A percentile compares a stretch with the other conserved stretches of the same genome.
These are phyloP conservation scores for Eucalyptus microcorys DNA, from an alignment of 345 rosid species.

Conservation along the genomic window DNA sequence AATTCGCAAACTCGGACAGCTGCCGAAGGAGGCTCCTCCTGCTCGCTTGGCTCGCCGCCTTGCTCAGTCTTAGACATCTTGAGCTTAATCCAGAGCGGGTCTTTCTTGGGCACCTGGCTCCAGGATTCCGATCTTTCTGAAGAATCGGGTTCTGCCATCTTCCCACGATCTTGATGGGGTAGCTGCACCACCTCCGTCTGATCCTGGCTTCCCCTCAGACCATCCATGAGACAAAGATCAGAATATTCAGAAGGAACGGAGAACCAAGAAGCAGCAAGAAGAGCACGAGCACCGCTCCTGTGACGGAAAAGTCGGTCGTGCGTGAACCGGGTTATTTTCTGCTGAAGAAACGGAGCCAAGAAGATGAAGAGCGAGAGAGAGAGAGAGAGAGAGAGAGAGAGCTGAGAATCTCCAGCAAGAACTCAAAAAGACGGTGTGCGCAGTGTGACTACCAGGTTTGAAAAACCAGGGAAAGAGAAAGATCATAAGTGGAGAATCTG, in stretches of 20 bases:
- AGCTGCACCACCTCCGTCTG: neutral
- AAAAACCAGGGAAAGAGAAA: neutral
- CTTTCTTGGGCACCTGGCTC: neutral
- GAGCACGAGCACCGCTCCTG: neutral
- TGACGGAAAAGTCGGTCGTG: neutral
- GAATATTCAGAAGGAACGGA: neutral
- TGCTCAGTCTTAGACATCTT: neutral
- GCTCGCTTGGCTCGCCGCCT: neutral
- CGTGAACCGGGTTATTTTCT: neutral
- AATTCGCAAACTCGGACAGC: slow-evolving; percentile 7
- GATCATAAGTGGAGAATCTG: neutral
- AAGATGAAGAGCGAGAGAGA: neutral
- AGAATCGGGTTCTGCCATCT: neutral
- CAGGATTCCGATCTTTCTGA: neutral
- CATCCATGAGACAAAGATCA: neutral
- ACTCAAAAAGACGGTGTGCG: neutral
- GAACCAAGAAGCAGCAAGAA: neutral
- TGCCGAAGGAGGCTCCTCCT: neutral
- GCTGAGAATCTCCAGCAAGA: neutral
- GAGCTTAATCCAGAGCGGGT: neutral
- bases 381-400: neutral
- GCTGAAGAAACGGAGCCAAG: slow-evolving; percentile 29
- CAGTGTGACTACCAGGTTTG: neutral
- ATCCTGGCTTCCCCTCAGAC: neutral
- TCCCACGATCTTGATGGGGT: neutral